A percentile compares a stretch with the other conserved stretches of the same genome.
These are phyloP conservation scores for Phytopythium helicoides DNA, from an alignment of 352 stramenopile genomes.

Conservation along the genomic window DNA sequence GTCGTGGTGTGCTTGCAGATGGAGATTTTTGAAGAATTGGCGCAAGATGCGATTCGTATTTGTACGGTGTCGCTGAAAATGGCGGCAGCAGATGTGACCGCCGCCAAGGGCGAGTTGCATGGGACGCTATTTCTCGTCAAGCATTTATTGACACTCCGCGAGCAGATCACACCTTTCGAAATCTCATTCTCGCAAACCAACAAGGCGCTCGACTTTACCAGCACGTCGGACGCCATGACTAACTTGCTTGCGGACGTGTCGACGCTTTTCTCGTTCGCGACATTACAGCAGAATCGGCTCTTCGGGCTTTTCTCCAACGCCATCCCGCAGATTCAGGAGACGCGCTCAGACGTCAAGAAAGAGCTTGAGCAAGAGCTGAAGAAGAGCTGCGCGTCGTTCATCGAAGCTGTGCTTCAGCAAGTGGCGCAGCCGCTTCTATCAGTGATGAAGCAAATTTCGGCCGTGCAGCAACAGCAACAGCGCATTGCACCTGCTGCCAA, in stretches of 20 bases:
- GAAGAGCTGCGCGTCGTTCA: constrained; percentile 76
- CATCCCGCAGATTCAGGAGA: constrained; percentile 79
- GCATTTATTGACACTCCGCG: constrained; percentile 76
- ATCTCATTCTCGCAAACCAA: constrained; percentile 73
- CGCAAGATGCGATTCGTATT: constrained; percentile 80
- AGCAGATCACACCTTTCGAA: constrained; percentile 85
- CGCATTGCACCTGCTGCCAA: constrained; percentile 3
- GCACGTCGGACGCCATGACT: constrained; percentile 68
- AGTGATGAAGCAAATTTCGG: constrained; percentile 67
- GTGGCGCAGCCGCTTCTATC: constrained; percentile 49
- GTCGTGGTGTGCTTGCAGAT: constrained; percentile 28
- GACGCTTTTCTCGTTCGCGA: constrained; percentile 61
- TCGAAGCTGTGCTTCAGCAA: constrained; percentile 69
- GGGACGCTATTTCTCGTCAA: constrained; percentile 80
- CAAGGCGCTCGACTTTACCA: constrained; percentile 78
- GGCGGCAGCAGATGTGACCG: constrained; percentile 62
- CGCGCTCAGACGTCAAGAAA: constrained; percentile 76
- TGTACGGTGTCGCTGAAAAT: constrained; percentile 78
- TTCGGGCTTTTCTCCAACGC: constrained; percentile 61
- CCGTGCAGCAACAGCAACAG: constrained; percentile 37
- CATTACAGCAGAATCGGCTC: constrained; percentile 48
- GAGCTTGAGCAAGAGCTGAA: constrained; percentile 78
- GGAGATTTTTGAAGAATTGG: constrained; percentile 84
- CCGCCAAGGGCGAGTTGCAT: constrained; percentile 47
- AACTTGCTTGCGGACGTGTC: constrained; percentile 65